Evolutionary conservation across 331 rosid genomes (phyloP), one percentile per base, ranked within the genome.

Genomic region (Saraca asoca): DNA sequence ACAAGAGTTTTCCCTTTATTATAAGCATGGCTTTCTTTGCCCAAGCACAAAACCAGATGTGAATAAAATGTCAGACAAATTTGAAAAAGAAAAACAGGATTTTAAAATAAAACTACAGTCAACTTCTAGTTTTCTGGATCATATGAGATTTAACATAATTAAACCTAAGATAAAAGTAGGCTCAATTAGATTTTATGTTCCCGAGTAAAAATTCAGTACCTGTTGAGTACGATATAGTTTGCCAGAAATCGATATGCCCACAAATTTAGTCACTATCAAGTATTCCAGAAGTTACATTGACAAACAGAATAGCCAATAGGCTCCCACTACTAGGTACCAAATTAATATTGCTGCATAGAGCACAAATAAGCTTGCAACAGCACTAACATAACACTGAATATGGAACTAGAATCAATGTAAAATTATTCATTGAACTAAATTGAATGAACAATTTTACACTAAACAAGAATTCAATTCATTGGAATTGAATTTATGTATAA

Each of bases 1-100:
- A 93, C 96, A 18, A 93, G 95, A 75, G 85, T 48, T 84, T 84
- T 84, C 82, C 98, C 96, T 67, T 90, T 87, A 76, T 80, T 66
- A 69, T 93, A 93, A 31, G 84, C 96, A 89, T 90, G 95, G 81
- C 98, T 93, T 85, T 79, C 95, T 76, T 92, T 84, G 90, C 91
- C 79, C 80, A 90, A 84, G 69, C 69, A 74, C 72, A 74, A 68
- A 79, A 68, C 42, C 73, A 64, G 50, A 24, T 24, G 39, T 16
- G 38, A 78, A 57, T 57, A 59, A 82, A 76, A 70, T 61, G 66
- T 81, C 64, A 78, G 62, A 15, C 17, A 67, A 31, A 41, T 18
- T 3, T 20, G 55, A 17, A 62, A 51, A 63, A 51, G 51, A 46
- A 66, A 54, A 76, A 64, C 60, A 79, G 58, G 29, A 11, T 45